These are phyloP conservation scores for Orychophragmus violaceus DNA, from an alignment of 345 rosid genomes.

Conservation along the genomic window DNA sequence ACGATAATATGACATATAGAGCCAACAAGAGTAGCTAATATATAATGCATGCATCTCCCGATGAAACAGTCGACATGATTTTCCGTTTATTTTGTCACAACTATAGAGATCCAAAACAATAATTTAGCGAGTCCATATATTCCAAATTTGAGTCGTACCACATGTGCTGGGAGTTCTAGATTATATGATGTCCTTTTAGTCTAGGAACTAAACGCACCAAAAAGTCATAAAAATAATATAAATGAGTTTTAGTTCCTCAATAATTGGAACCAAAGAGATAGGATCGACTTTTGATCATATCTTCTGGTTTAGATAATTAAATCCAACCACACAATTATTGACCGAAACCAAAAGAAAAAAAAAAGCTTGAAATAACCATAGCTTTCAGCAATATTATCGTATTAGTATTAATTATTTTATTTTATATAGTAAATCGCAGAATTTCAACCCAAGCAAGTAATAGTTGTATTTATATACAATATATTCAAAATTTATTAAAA, in stretches of 20 bases:
- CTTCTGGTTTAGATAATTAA: slow-evolving; percentile 22
- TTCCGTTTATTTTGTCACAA: not conserved
- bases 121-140: not conserved
- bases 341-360: not conserved
- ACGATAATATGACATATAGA: not conserved
- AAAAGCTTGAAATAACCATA: not conserved
- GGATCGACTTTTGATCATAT: slow-evolving; percentile 31
- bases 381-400: not conserved
- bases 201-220: slow-evolving; percentile 19
- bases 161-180: slow-evolving; percentile 7
- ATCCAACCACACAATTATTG: slow-evolving; percentile 19
- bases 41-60: not conserved
- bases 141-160: slow-evolving; percentile 1
- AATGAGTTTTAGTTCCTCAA: slow-evolving; percentile 26
- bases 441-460: not conserved
- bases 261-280: slow-evolving; percentile 35
- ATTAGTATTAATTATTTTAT: not conserved
- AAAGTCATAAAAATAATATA: slow-evolving; percentile 6
- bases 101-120: not conserved
- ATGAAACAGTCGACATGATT: not conserved
- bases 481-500: not conserved
- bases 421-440: not conserved
- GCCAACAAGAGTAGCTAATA: not conserved
- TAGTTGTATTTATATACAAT: not conserved
- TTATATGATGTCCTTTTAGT: slow-evolving; percentile 12